Evolutionary conservation across 2,329 filamentous ascomycete genomes (phyloP).

Genomic region (Aspergillus jensenii): DNA sequence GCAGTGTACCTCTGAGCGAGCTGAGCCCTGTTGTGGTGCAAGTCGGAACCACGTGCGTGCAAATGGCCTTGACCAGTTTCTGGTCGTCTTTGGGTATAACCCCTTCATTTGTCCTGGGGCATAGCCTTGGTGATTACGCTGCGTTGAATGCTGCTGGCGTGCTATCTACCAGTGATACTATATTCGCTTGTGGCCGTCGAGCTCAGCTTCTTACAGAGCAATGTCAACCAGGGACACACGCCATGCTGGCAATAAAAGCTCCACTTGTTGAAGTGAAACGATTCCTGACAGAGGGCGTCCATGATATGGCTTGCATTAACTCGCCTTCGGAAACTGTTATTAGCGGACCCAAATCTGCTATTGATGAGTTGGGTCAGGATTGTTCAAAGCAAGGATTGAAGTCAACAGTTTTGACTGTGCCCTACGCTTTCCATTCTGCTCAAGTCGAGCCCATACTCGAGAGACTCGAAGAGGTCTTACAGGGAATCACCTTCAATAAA

Average conservation of each 20-base stretch:
- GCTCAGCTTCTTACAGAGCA: constrained; percentile 42
- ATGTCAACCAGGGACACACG: constrained; percentile 43
- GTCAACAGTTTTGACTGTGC: constrained; percentile 43
- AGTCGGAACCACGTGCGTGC: constrained; percentile 38
- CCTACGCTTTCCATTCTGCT: constrained; percentile 49
- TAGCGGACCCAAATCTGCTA: constrained; percentile 37
- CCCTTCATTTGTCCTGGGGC: constrained; percentile 43
- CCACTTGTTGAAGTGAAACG: constrained; percentile 44
- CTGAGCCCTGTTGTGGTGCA: constrained; percentile 30
- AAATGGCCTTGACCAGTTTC: constrained; percentile 41
- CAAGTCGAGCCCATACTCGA: constrained; percentile 49
- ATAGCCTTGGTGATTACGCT: constrained; percentile 45
- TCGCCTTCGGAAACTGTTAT: constrained; percentile 46
- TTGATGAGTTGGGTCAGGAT: constrained; percentile 38
- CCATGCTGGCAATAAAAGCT: constrained; percentile 46
- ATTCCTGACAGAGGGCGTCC: constrained; percentile 54
- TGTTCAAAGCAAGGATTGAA: constrained; percentile 39
- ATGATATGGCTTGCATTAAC: constrained; percentile 44
- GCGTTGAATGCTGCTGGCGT: constrained; percentile 38
- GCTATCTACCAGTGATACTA: constrained; percentile 34
- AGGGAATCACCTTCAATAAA: constrained; percentile 39
- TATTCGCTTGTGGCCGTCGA: constrained; percentile 54
- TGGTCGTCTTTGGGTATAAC: constrained; percentile 39
- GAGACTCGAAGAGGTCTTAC: constrained; percentile 38
- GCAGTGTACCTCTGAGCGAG: constrained; percentile 28